A percentile compares a stretch with the other conserved stretches of the same genome.
These are phyloP conservation scores for Climacium dendroides DNA, from an alignment of 225 moss, liverwort and hornwort genomes.

Conservation along the genomic window DNA sequence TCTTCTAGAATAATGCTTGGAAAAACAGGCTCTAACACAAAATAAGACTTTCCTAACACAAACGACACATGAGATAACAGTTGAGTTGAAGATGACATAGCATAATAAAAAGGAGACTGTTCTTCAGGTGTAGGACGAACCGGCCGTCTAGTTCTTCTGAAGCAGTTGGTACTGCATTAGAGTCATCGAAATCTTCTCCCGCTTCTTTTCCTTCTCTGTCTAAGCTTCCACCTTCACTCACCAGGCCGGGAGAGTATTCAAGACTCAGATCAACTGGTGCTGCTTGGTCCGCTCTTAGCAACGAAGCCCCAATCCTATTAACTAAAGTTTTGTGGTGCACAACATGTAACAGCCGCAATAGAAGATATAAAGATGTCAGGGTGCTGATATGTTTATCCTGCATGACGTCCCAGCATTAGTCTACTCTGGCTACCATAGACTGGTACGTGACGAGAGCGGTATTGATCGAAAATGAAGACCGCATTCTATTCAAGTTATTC, in stretches of 20 bases:
- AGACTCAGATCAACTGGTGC: slow-evolving; percentile 35
- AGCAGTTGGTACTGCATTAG: slow-evolving; percentile 14
- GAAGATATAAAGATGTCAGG: slow-evolving; percentile 85
- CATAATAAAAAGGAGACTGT: not conserved
- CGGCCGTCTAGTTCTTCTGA: slow-evolving; percentile 46
- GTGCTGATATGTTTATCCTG: slow-evolving; percentile 90
- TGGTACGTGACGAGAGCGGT: not conserved
- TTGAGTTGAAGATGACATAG: not conserved
- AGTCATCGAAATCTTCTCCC: slow-evolving; percentile 14
- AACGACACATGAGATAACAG: not conserved
- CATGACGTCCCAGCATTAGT: slow-evolving; percentile 1
- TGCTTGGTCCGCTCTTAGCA: slow-evolving; percentile 56
- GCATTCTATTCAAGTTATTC: not conserved
- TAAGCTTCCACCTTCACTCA: slow-evolving; percentile 2
- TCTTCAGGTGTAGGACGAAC: slow-evolving; percentile 1
- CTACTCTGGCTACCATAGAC: not conserved
- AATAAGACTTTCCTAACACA: not conserved
- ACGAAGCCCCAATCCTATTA: slow-evolving; percentile 81
- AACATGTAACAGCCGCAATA: slow-evolving; percentile 87
- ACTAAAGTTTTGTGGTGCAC: slow-evolving; percentile 84
- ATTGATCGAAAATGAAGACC: not conserved
- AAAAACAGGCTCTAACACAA: not conserved
- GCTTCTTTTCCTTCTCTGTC: not conserved
- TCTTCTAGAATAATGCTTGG: not conserved
- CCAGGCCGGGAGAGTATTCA: slow-evolving; percentile 4